A percentile compares a stretch with the other conserved stretches of the same genome.
Conservation (phyloP, 805 yeast species). For the Schwanniomyces sp. region DNA sequence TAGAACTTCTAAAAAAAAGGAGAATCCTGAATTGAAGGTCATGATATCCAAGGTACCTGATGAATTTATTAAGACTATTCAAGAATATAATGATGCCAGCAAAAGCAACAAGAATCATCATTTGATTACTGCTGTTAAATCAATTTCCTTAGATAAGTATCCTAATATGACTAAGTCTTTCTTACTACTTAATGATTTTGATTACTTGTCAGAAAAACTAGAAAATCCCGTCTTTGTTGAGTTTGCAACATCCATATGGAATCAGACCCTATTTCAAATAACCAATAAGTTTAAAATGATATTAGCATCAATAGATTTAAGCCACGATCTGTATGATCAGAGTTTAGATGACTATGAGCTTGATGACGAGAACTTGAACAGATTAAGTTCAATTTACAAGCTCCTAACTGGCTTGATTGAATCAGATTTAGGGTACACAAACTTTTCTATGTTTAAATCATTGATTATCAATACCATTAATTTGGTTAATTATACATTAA, state of each 20-base stretch:
- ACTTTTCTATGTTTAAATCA: constrained; percentile 24
- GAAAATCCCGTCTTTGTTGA: constrained; percentile 10
- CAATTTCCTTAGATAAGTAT: constrained; percentile 32
- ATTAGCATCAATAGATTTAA: constrained; percentile 13
- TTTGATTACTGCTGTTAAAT: constrained; percentile 26
- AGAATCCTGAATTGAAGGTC: neutral
- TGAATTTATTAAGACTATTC: constrained; percentile 18
- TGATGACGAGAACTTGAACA: constrained; percentile 17
- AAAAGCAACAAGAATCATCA: constrained; percentile 14
- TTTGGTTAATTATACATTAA: constrained; percentile 26
- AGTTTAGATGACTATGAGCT: constrained; percentile 14
- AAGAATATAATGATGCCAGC: constrained; percentile 20
- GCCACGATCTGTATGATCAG: constrained; percentile 9
- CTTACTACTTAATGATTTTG: constrained; percentile 35
- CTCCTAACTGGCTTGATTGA: constrained; percentile 22
- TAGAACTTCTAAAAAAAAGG: neutral
- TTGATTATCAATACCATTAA: constrained; percentile 25
- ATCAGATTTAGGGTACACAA: constrained; percentile 23
- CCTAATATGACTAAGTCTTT: constrained; percentile 33
- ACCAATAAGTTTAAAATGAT: constrained; percentile 17
- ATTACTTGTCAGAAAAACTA: constrained; percentile 17
- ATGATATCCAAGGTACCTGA: constrained; percentile 22
- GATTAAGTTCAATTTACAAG: constrained; percentile 16
- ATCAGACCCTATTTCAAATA: constrained; percentile 15
- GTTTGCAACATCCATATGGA: constrained; percentile 18